Conservation (phyloP, 345 rosid genomes). For the Iberis pinnata region DNA sequence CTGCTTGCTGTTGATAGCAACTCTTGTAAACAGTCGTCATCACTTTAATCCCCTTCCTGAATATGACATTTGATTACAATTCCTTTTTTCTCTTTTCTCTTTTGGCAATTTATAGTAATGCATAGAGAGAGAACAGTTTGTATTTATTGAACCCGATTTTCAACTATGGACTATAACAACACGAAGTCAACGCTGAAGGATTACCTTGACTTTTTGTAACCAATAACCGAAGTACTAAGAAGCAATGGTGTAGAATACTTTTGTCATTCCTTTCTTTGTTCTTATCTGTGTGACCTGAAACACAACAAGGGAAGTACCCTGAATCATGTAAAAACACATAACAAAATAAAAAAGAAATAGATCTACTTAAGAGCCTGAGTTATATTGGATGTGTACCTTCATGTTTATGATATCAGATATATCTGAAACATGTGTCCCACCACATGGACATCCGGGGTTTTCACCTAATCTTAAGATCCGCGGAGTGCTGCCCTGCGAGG, state of each 20-base stretch:
- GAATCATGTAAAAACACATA: slow-evolving; percentile 4
- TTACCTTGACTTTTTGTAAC: slow-evolving; percentile 22
- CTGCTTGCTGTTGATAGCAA: slow-evolving; percentile 33
- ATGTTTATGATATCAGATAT: slow-evolving; percentile 59
- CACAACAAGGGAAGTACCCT: not conserved
- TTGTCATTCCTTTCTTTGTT: slow-evolving; percentile 61
- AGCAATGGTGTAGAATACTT: slow-evolving; percentile 55
- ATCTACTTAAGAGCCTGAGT: not conserved
- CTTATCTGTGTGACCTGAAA: slow-evolving; percentile 56
- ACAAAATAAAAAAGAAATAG: not conserved
- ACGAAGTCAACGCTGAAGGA: not conserved
- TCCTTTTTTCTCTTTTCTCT: slow-evolving; percentile 21
- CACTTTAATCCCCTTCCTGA: slow-evolving; percentile 27
- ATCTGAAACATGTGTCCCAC: slow-evolving; percentile 82
- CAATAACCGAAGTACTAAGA: slow-evolving; percentile 10
- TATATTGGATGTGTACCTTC: slow-evolving; percentile 41
- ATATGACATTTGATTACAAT: slow-evolving; percentile 17
- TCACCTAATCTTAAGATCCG: slow-evolving; percentile 63
- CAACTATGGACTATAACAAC: no score
- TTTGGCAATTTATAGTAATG: slow-evolving; percentile 17
- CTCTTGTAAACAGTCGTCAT: slow-evolving; percentile 25
- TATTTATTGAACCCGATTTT: no score
- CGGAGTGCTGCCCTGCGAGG: slow-evolving; percentile 77
- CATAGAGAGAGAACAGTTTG: no score
- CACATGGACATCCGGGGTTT: slow-evolving; percentile 74